phyloP scores from a whole-genome alignment of 495 filamentous ascomycete species.

The Articulospora tetracladia region DNA sequence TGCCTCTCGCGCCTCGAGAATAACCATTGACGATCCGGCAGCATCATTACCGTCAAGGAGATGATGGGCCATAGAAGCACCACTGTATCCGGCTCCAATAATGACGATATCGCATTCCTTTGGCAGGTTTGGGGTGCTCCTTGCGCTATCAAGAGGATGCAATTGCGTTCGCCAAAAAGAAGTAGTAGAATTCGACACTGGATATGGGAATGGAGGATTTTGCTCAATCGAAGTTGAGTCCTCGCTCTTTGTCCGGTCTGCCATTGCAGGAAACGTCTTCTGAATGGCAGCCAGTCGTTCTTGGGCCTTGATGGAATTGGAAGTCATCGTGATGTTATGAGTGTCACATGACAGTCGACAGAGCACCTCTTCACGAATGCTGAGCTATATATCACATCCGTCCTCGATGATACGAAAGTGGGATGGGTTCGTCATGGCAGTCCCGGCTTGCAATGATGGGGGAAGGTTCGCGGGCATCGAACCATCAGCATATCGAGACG shows the following conservation, averaged over 20 bases:
- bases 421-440: not conserved
- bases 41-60: not conserved
- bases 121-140: slow-evolving; percentile 50
- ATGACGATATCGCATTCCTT: slow-evolving; percentile 90
- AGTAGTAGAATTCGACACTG: not conserved
- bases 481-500: too few species aligned
- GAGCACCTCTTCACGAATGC: not conserved
- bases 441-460: not conserved
- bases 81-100: not conserved
- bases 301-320: not conserved
- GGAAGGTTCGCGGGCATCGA: too few species aligned
- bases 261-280: not conserved
- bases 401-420: not conserved
- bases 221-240: not conserved
- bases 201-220: not conserved
- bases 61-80: not conserved
- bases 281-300: not conserved
- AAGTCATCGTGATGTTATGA: not conserved
- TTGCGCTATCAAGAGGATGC: not conserved
- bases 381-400: not conserved
- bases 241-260: not conserved
- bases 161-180: not conserved
- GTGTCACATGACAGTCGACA: not conserved
- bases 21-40: slow-evolving; percentile 16
- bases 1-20: slow-evolving; percentile 55